Evolutionary conservation across 129 eudicot genomes (phyloP).

Genomic region (Artemisia argyi): DNA sequence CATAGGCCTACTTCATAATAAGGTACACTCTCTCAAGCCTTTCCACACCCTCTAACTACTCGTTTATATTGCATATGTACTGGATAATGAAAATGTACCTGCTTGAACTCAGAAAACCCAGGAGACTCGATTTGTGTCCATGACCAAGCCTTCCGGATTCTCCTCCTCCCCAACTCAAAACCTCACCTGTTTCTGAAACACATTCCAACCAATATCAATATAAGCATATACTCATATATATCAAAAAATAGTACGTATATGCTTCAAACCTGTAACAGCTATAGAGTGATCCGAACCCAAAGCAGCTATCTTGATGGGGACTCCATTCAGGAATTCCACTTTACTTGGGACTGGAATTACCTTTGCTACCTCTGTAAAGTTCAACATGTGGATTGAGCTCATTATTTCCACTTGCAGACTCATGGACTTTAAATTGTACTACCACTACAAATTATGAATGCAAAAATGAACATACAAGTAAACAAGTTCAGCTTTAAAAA

Average conservation of each 20-base stretch:
- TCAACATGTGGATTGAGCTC: constrained; percentile 10
- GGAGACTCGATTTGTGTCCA: constrained; percentile 73
- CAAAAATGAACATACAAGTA: neutral
- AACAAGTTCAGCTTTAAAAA: constrained; percentile 8
- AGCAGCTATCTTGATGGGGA: constrained; percentile 53
- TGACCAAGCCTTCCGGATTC: constrained; percentile 95
- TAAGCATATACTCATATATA: neutral
- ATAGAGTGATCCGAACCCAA: constrained; percentile 90
- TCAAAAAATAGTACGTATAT: neutral
- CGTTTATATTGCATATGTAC: neutral
- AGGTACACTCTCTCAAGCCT: constrained; percentile 8
- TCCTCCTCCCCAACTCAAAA: constrained; percentile 96
- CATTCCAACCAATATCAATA: constrained; percentile 11
- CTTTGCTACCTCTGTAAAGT: constrained; percentile 65
- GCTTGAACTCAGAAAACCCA: constrained; percentile 62
- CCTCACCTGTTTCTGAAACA: constrained; percentile 71
- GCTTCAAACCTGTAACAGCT: constrained; percentile 79
- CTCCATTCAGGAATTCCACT: constrained; percentile 66
- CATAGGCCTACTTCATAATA: neutral
- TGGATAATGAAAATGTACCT: constrained; percentile 43
- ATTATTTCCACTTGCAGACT: constrained; percentile 9
- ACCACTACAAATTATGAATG: constrained; percentile 11
- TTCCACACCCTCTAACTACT: neutral
- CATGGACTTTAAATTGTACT: constrained; percentile 13
- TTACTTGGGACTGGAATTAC: constrained; percentile 58